Evolutionary conservation across 2,329 filamentous ascomycete genomes (phyloP).

Genomic region (Myriosclerotinia scirpicola): DNA sequence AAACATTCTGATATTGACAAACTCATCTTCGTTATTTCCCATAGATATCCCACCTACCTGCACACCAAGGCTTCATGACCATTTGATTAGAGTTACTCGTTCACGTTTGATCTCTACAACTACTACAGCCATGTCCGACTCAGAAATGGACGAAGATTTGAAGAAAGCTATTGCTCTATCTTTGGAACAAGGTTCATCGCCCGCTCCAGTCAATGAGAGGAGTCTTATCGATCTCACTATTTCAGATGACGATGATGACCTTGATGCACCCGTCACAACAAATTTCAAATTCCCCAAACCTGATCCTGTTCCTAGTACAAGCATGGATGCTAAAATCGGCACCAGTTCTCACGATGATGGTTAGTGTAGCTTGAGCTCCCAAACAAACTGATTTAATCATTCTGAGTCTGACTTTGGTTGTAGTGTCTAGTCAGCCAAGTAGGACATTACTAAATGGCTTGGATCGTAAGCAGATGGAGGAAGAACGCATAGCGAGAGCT

Average conservation of each 20-base stretch:
- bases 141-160: slow-evolving; percentile 53
- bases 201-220: neutral
- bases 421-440: slow-evolving; percentile 2
- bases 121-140: slow-evolving; percentile 35
- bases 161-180: slow-evolving; percentile 61
- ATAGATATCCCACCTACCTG: neutral
- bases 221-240: slow-evolving; percentile 39
- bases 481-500: slow-evolving; percentile 69
- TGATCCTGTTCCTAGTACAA: neutral
- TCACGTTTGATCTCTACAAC: neutral
- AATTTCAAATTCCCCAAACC: neutral
- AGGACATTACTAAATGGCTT: slow-evolving; percentile 12
- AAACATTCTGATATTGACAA: neutral
- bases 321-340: neutral
- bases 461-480: slow-evolving; percentile 81
- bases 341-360: slow-evolving; percentile 7
- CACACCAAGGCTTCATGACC: neutral
- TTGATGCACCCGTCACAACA: slow-evolving; percentile 36
- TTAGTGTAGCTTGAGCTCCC: neutral
- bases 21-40: neutral
- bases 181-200: slow-evolving; percentile 38
- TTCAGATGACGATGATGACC: slow-evolving; percentile 41
- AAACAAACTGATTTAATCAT: neutral
- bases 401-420: neutral
- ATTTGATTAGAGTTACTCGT: neutral